Evolutionary conservation across 2,329 filamentous ascomycete genomes (phyloP).

Genomic region (Exophiala spinifera): DNA sequence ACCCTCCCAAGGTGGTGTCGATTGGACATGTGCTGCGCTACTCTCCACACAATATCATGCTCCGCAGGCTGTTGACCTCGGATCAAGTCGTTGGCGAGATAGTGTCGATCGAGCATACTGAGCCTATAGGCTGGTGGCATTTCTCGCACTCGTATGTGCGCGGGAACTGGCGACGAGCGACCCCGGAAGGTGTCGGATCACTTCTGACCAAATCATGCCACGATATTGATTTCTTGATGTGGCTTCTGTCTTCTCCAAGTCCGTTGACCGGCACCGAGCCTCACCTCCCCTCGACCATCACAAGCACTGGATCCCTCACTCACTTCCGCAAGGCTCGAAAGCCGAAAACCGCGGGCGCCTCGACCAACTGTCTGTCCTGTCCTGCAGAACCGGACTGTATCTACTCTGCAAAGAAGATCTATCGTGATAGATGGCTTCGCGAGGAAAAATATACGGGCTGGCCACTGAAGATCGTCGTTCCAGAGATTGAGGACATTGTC

Average conservation of each 20-base stretch:
- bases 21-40: conserved; percentile 94
- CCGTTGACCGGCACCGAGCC: conserved; percentile 46
- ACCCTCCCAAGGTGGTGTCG: conserved; percentile 63
- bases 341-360: conserved; percentile 66
- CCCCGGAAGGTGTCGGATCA: conserved; percentile 67
- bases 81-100: conserved; percentile 78
- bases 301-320: conserved; percentile 71
- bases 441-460: conserved; percentile 64
- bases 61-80: conserved; percentile 73
- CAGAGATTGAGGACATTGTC: conserved; percentile 80
- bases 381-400: conserved; percentile 70
- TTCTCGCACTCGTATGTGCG: conserved; percentile 86
- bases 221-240: conserved; percentile 88
- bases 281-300: conserved; percentile 73
- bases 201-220: conserved; percentile 94
- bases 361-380: conserved; percentile 86
- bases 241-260: conserved; percentile 77
- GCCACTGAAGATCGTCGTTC: conserved; percentile 86
- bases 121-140: conserved; percentile 96
- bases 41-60: conserved; percentile 83
- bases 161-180: conserved; percentile 88
- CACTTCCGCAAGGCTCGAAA: conserved; percentile 76
- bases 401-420: conserved; percentile 82
- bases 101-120: conserved; percentile 82
- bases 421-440: conserved; percentile 66